Evolutionary conservation across 176 grass and related monocot genomes (phyloP).

Genomic region (Aegilops longissima): DNA sequence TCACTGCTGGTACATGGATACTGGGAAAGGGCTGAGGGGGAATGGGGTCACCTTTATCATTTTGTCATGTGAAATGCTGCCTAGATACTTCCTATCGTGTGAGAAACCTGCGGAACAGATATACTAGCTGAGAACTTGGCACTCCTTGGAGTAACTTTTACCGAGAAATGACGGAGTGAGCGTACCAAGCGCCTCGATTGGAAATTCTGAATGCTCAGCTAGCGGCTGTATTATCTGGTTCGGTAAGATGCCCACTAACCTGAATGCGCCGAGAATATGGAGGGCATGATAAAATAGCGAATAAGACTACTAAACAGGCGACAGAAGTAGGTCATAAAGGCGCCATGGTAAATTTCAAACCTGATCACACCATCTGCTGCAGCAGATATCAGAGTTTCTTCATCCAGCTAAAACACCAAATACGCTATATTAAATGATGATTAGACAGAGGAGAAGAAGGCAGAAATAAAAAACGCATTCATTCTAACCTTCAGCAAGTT

Average conservation of each 20-base stretch:
- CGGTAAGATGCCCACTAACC: constrained; percentile 86
- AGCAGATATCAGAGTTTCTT: constrained; percentile 89
- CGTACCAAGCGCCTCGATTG: constrained; percentile 83
- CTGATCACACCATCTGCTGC: constrained; percentile 88
- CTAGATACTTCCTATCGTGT: constrained; percentile 73
- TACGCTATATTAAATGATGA: background rate
- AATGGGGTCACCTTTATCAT: constrained; percentile 68
- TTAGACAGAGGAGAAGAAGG: background rate
- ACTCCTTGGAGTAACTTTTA: background rate
- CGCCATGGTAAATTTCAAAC: constrained; percentile 35
- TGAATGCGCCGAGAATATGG: constrained; percentile 21
- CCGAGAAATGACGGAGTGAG: constrained; percentile 4
- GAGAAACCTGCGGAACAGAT: constrained; percentile 58
- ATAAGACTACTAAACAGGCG: background rate
- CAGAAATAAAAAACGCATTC: background rate
- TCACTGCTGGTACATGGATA: background rate
- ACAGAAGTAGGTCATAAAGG: constrained; percentile 15
- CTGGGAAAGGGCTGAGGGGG: background rate
- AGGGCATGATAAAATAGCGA: background rate
- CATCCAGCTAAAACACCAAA: constrained; percentile 70
- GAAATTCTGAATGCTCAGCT: constrained; percentile 95
- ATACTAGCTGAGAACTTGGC: background rate
- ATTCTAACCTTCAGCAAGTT: constrained; percentile 81
- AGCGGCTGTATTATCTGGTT: constrained; percentile 92
- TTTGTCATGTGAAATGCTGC: constrained; percentile 94